phyloP scores from a whole-genome alignment of 2,329 filamentous ascomycete genomes.

The Colletotrichum sp. region DNA sequence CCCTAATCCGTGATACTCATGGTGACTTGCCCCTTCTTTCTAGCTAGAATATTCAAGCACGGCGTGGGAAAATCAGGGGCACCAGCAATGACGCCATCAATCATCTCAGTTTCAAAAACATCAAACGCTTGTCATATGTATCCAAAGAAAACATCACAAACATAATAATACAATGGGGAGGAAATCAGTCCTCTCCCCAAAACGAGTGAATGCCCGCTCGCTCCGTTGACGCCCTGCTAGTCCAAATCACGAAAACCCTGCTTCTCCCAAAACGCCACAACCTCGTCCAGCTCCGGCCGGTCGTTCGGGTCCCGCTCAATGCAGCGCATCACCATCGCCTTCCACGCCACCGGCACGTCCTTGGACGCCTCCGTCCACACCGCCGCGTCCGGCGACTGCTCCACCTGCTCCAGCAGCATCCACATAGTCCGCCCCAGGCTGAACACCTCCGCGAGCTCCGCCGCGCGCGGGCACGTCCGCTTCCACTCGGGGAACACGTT shows the following conservation, averaged over 20 bases:
- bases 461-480: constrained; percentile 18
- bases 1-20: too few relatives aligned
- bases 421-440: constrained; percentile 24
- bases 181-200: background rate
- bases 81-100: too few relatives aligned
- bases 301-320: constrained; percentile 17
- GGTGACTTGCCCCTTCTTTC: rapidly evolving
- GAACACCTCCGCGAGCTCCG: constrained; percentile 25
- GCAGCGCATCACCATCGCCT: constrained; percentile 8
- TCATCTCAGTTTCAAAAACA: background rate
- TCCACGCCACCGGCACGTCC: constrained; percentile 19
- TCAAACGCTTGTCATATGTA: background rate
- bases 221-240: background rate
- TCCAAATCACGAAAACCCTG: background rate
- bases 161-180: background rate
- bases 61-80: too few relatives aligned
- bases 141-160: background rate
- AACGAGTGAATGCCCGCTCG: background rate
- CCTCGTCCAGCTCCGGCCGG: constrained; percentile 15
- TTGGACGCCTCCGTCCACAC: constrained; percentile 4
- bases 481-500: constrained; percentile 25
- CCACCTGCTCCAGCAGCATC: constrained; percentile 25
- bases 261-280: constrained; percentile 18
- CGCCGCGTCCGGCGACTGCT: constrained; percentile 12
- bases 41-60: rapidly evolving